Conservation (phyloP, 345 rosid genomes). For the Draba incana region DNA sequence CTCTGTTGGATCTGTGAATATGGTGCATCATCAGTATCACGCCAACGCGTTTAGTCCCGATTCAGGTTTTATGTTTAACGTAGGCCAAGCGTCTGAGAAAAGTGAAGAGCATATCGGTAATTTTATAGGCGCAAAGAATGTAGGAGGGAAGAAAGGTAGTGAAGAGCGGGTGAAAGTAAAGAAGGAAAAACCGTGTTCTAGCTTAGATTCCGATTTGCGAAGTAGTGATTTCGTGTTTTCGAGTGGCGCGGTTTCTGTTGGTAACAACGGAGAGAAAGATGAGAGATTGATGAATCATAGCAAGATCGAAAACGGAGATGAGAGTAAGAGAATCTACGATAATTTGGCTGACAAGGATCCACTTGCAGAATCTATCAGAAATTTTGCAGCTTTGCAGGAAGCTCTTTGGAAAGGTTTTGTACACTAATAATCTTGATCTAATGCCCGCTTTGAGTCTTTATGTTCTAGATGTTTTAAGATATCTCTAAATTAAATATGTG, state of each 20-base stretch:
- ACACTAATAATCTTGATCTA: neutral
- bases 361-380: slow-evolving; percentile 53
- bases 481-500: too few relatives aligned
- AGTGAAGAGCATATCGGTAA: slow-evolving; percentile 72
- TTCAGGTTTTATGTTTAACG: slow-evolving; percentile 53
- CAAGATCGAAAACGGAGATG: slow-evolving; percentile 51
- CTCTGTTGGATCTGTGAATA: slow-evolving; percentile 52
- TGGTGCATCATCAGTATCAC: slow-evolving; percentile 37
- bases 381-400: slow-evolving; percentile 69
- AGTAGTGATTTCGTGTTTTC: slow-evolving; percentile 78
- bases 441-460: too few relatives aligned
- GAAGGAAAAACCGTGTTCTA: slow-evolving; percentile 81
- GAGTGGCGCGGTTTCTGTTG: slow-evolving; percentile 55
- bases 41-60: slow-evolving; percentile 50
- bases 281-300: slow-evolving; percentile 51
- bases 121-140: slow-evolving; percentile 48
- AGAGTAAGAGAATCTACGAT: slow-evolving; percentile 38
- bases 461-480: neutral
- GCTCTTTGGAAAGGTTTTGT: slow-evolving; percentile 69
- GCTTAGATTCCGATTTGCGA: slow-evolving; percentile 85
- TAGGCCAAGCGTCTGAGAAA: slow-evolving; percentile 61
- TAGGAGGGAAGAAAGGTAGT: slow-evolving; percentile 69
- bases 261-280: slow-evolving; percentile 54
- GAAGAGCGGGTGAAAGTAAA: slow-evolving; percentile 70
- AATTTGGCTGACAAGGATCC: slow-evolving; percentile 56